Evolutionary conservation across 148 eudicot genomes (phyloP), one percentile per base, ranked within the genome.

Genomic region (Camellia lanceoleosa): DNA sequence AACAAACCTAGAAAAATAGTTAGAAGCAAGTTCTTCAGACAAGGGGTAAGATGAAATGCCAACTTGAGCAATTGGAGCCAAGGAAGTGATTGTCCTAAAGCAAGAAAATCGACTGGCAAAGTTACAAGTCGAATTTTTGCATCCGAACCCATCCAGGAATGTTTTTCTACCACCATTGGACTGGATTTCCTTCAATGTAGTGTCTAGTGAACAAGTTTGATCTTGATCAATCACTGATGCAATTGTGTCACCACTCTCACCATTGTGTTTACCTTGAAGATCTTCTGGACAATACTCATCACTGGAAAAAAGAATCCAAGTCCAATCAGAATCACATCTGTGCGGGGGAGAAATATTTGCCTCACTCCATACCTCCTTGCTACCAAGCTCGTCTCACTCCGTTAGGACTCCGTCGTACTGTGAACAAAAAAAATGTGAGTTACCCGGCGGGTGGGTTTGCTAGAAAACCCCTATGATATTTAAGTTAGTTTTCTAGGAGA

Each of bases 61-160:
- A 74, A 95, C 85, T 67, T 72, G 88, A 78, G 95, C 92, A 85
- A 86, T 81, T 56, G 99, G 97, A 78, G 93, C 89, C 89, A 95
- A 67, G 67, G 97, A 89, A 70, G 90, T 89, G 52, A 95, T 83
- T 68, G 86, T 86, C 87, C 97, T 93, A 54, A 80, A 81, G 89
- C 97, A 95, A 78, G 92, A 89, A 71, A 85, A 83, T 82, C 83
- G 82, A 72, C 84, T 78, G 74, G 90, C 87, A 84, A 77, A 84
- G 38, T 78, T 79, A 82, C 97, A 92, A 7, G 74, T 83, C 52
- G 79, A 83, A 76, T 63, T 83, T 65, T 68, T 82, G 80, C 89
- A 88, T 70, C 74, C 63, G 68, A 75, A 52, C 64, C 81, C 75
- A 72, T 54, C 60, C 20, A 79, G 51, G 70, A 64, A 83, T 70